Conservation (phyloP, 768 basidiomycete genomes). For the Boletus bicolor region DNA sequence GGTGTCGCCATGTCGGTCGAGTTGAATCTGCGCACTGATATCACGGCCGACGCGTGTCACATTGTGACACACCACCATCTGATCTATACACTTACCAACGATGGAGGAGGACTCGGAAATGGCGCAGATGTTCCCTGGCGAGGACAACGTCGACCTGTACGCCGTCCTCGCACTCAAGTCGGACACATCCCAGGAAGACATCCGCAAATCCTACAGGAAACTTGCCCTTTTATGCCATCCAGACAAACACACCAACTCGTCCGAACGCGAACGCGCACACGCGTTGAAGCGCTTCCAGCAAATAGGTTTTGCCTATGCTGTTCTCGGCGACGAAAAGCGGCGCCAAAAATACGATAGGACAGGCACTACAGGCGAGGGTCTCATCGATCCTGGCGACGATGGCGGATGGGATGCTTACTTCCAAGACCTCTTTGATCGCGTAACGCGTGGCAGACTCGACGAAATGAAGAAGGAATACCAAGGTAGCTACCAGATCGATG, state of each 20-base stretch:
- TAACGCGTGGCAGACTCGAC: constrained; percentile 82
- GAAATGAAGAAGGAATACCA: constrained; percentile 95
- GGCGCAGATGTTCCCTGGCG: constrained; percentile 70
- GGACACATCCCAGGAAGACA: constrained; percentile 58
- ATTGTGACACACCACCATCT: neutral
- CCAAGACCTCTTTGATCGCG: constrained; percentile 80
- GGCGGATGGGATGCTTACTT: constrained; percentile 95
- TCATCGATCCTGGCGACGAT: constrained; percentile 68
- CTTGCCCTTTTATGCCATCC: constrained; percentile 83
- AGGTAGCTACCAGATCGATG: constrained; percentile 39
- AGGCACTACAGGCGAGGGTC: constrained; percentile 80
- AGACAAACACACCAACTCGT: constrained; percentile 75
- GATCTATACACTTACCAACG: neutral
- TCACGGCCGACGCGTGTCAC: constrained; percentile 8
- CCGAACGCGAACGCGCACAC: constrained; percentile 57
- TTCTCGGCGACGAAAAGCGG: constrained; percentile 75
- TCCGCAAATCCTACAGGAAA: constrained; percentile 82
- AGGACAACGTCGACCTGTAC: constrained; percentile 76
- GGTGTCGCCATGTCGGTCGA: too few relatives aligned
- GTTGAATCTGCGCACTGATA: neutral
- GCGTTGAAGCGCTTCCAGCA: constrained; percentile 85
- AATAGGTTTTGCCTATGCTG: constrained; percentile 90
- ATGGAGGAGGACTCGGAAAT: constrained; percentile 74
- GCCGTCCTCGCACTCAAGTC: constrained; percentile 57
- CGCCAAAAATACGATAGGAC: constrained; percentile 79